These are phyloP conservation scores for Ustulina deusta DNA, from an alignment of 2,329 filamentous ascomycete genomes.

Conservation along the genomic window DNA sequence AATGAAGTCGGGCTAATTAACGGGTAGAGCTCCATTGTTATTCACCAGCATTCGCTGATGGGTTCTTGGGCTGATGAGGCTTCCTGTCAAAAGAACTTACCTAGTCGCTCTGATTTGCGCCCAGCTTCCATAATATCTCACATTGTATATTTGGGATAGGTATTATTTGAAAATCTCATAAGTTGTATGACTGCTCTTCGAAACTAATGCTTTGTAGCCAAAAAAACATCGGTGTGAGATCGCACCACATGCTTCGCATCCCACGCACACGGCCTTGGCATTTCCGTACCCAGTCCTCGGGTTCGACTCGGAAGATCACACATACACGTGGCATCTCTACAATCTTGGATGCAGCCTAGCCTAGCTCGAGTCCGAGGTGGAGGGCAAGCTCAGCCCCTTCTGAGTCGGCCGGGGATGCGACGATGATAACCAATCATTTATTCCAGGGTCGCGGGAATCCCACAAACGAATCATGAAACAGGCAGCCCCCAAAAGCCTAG, in stretches of 20 bases:
- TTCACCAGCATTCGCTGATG: not conserved
- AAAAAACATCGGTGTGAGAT: constrained; percentile 33
- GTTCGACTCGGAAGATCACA: constrained; percentile 6
- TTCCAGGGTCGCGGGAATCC: not conserved
- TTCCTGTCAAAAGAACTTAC: not conserved
- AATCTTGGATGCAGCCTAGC: constrained; percentile 3
- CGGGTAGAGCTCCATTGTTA: constrained; percentile 14
- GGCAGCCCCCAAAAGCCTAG: constrained; percentile 17
- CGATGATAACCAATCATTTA: not conserved
- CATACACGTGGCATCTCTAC: constrained; percentile 33
- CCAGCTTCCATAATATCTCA: not conserved
- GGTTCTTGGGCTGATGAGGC: not conserved
- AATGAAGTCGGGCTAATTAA: constrained; percentile 15
- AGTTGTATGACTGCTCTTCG: not conserved
- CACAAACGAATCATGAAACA: constrained; percentile 6
- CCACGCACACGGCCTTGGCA: constrained; percentile 9
- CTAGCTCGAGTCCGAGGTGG: not conserved
- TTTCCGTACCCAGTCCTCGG: constrained; percentile 11
- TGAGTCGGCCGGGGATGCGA: not conserved
- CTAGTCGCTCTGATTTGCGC: not conserved
- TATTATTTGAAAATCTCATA: not conserved
- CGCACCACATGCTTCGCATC: constrained; percentile 1
- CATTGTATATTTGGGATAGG: constrained; percentile 5
- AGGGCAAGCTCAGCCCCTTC: not conserved
- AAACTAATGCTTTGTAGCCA: not conserved